Conservation (phyloP, 805 yeast species). For the Yamadazyma nakazawae region DNA sequence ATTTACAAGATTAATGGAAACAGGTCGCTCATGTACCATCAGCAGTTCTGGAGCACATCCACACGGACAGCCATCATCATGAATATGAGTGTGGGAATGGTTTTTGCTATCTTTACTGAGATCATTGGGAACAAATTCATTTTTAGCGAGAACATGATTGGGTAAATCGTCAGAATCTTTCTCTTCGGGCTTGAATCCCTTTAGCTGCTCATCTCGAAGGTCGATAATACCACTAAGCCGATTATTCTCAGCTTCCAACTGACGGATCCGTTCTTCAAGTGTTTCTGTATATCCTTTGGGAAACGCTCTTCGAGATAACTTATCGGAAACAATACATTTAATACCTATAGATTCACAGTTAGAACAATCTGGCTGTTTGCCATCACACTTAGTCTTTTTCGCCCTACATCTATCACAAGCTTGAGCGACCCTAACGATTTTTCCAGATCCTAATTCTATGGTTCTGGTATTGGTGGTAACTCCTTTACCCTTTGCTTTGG, state of each 20-base stretch:
- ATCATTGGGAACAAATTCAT: background rate
- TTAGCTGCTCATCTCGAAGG: constrained; percentile 61
- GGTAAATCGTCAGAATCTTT: background rate
- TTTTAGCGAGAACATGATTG: background rate
- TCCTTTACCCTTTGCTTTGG: constrained; percentile 7
- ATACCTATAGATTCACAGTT: constrained; percentile 82
- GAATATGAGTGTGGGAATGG: constrained; percentile 16
- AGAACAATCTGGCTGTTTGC: constrained; percentile 66
- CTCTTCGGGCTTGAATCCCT: constrained; percentile 22
- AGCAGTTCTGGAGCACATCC: constrained; percentile 53
- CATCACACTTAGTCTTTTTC: constrained; percentile 77
- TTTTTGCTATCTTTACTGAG: background rate
- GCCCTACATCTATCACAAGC: constrained; percentile 89
- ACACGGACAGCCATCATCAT: constrained; percentile 47
- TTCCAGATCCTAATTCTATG: constrained; percentile 66
- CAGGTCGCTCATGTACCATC: constrained; percentile 59
- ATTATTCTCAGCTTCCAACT: constrained; percentile 76
- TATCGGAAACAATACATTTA: constrained; percentile 85
- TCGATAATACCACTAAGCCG: constrained; percentile 62
- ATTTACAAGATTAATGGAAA: constrained; percentile 55
- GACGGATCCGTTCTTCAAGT: constrained; percentile 82
- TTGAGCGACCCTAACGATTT: constrained; percentile 69
- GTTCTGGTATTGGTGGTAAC: constrained; percentile 27
- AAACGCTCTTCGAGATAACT: constrained; percentile 78
- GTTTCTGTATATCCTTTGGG: constrained; percentile 93